A percentile compares a stretch with the other conserved stretches of the same genome.
Evolutionary conservation across 805 yeast genomes (phyloP).

Genomic region (Ogataea degrootiae): DNA sequence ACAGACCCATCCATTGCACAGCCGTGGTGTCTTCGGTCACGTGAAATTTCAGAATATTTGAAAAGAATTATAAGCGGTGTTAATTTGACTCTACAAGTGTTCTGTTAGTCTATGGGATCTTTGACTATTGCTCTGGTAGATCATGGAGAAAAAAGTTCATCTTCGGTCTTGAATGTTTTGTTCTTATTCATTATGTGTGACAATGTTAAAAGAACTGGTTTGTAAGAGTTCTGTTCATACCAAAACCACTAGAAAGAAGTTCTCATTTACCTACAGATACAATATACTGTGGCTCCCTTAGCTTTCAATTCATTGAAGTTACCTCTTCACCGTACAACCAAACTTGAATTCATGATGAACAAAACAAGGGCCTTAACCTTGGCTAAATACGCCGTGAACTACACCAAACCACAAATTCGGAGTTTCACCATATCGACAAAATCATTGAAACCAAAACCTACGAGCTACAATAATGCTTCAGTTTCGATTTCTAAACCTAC

Average conservation of each 20-base stretch:
- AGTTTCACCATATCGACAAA: slow-evolving; percentile 1
- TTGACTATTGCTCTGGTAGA: not conserved
- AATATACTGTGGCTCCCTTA: too few relatives aligned
- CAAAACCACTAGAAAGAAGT: not conserved
- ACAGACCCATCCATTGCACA: not conserved
- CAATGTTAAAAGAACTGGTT: too few relatives aligned
- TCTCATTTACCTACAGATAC: too few relatives aligned
- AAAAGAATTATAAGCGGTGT: not conserved
- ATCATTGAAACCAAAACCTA: slow-evolving; percentile 14
- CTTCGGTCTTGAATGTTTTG: too few relatives aligned
- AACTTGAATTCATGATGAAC: not conserved
- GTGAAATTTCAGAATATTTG: slow-evolving; percentile 11
- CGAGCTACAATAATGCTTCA: slow-evolving; percentile 9
- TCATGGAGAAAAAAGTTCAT: too few relatives aligned
- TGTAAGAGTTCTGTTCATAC: not conserved
- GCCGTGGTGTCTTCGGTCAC: slow-evolving; percentile 6
- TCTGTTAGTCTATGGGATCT: not conserved
- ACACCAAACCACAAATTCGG: not conserved
- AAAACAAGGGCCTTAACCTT: too few relatives aligned
- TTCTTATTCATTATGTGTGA: too few relatives aligned
- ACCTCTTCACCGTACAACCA: not conserved
- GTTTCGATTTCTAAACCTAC: slow-evolving; percentile 3
- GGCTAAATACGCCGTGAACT: not conserved
- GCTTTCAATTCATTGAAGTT: too few relatives aligned
- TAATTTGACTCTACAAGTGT: not conserved